phyloP scores from a whole-genome alignment of 306 rosid genomes.

The Macrotyloma uniflorum region DNA sequence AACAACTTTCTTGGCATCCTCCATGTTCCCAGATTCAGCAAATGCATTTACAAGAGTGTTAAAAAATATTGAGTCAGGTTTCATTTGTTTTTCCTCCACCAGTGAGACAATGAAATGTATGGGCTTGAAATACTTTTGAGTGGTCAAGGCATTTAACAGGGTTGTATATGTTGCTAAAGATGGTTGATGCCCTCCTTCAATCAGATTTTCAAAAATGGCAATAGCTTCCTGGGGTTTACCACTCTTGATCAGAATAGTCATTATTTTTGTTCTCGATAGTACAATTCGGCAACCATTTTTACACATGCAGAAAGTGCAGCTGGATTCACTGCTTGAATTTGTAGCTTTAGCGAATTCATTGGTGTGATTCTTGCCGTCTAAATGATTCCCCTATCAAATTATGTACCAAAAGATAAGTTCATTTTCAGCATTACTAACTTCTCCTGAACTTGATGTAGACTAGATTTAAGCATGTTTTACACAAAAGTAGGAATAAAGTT shows the following conservation, averaged over 20 bases:
- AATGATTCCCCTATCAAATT: slow-evolving; percentile 45
- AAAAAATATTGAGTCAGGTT: slow-evolving; percentile 66
- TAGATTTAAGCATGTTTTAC: neutral
- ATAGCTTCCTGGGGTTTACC: slow-evolving; percentile 61
- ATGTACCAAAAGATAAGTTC: slow-evolving; percentile 19
- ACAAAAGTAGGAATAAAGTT: slow-evolving; percentile 1
- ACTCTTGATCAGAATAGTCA: slow-evolving; percentile 60
- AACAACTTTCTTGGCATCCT: slow-evolving; percentile 62
- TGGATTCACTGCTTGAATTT: slow-evolving; percentile 38
- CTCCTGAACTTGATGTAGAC: slow-evolving; percentile 10
- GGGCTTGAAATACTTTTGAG: slow-evolving; percentile 58
- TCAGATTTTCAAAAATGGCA: slow-evolving; percentile 53
- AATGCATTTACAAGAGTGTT: slow-evolving; percentile 71
- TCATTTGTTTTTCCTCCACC: slow-evolving; percentile 63
- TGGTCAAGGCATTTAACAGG: slow-evolving; percentile 60
- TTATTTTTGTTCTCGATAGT: slow-evolving; percentile 58
- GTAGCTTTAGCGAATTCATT: slow-evolving; percentile 35
- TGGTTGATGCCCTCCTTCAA: slow-evolving; percentile 65
- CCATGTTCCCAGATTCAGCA: slow-evolving; percentile 67
- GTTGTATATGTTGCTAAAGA: slow-evolving; percentile 69
- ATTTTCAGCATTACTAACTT: slow-evolving; percentile 20
- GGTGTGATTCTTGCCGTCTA: slow-evolving; percentile 39
- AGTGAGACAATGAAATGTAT: slow-evolving; percentile 54
- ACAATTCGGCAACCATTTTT: slow-evolving; percentile 54
- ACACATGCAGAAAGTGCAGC: slow-evolving; percentile 53